Evolutionary conservation across 176 grass and related monocot genomes (phyloP), one percentile per base, ranked within the genome.

Genomic region (Paspalum notatum): DNA sequence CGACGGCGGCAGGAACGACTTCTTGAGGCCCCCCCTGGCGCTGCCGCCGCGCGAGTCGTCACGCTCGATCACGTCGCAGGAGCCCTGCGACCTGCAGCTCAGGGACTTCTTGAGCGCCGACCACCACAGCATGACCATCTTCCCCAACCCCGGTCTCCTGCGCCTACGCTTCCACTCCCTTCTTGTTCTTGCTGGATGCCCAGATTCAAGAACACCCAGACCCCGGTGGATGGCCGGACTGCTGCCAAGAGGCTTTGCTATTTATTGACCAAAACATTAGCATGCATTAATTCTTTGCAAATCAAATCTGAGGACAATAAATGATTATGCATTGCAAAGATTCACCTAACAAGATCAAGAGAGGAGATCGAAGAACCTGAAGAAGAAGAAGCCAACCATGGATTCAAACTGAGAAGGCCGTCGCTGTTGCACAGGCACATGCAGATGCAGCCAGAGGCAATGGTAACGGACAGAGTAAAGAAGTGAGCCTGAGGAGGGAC

Each of bases 41-140:
- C 49, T 64, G 25, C 58, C 38, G 40, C 38, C 75, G 45, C 78
- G 69, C 39, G 73, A 75, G 68, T 86, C 58, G 58, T 84, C 50
- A 21, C 85, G 66, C 80, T 68, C 27, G 74, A 71, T 71, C 74
- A 79, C 93, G 52, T 92, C 79, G 71, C 79, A 78, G 46, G 90
- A 78, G 21, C n/a, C 75, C 15, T 86, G 80, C 5, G 93, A 82
- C 67, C 88, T 92, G 90, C 93, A 92, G 48, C 81, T 78, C 26
- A 92, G 80, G 18, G 80, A 86, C 65, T 81, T 92, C 80, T 96
- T 96, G 24, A 96, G 85, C 54, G 90, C 66, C 86, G 83, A 50
- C 93, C 93, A 92, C 81, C 93, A 96, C 74, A 96, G 58, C 60
- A 70, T 26, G 44, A 78, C 85, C 66, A 85, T 62, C 82, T 81